Base-by-base conservation (phyloP, 2,329 filamentous ascomycete species). In the Phoma sp. region DNA sequence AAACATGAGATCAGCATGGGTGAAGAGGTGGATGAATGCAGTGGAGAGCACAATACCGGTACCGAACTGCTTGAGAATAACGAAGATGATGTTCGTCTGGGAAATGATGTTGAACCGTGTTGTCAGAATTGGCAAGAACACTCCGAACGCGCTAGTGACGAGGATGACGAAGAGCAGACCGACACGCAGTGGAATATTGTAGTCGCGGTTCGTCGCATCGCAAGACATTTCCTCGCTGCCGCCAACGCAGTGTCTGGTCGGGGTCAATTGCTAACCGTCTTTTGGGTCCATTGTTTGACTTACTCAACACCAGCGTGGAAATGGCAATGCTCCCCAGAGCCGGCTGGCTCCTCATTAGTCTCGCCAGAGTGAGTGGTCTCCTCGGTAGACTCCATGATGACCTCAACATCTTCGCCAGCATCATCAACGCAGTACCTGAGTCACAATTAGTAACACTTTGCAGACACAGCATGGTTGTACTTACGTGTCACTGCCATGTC, bases 221-320 rank as follows among this genome's bases (percentile, higher is more conserved):
- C 87, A 89, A 20, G 64, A 64, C 20, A 67, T 61, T 42, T 71
- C 20, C 51, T 80, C 79, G n/a, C 43, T 43, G 6, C 81, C 80
- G 7, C 81, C 80, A 11, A 83, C 80, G 59, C 87, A 90, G 63
- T 90, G 84, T 57, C 81, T 74, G 53, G 10, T 29, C 55, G 60
- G 21, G 80, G 72, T 63, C 65, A 76, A 47, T 12, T 52, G 42
- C 21, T 17, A 28, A 42, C 55, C 57, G 7, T 9, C 5, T 23
- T 1, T 20, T 2, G 5, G 1, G 3, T 17, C 5, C 14, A 5
- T 17, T 9, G 3, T 4, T 9, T 7, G 12, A 76, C 86, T 74
- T 77, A 90, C 87, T 91, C 87, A 18, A 92, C 86, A 30, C 88
- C 88, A 9, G 88, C 88, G 62, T 92, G 89, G 72, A 88, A 90